Evolutionary conservation across 2,329 filamentous ascomycete species (phyloP).

Genomic region (Diplodia corticola): DNA sequence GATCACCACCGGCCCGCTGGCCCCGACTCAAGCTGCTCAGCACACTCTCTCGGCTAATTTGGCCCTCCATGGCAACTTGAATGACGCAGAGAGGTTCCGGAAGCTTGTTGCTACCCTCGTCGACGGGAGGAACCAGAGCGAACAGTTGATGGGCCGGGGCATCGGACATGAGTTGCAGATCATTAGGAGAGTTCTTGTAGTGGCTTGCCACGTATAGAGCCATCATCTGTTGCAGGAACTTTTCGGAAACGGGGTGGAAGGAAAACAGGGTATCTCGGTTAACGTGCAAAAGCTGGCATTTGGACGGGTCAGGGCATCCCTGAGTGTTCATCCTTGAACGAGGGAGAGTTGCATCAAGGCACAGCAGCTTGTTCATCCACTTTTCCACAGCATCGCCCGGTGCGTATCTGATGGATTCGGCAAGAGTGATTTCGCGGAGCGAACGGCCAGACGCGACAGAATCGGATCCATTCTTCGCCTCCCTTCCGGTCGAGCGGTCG

Average conservation of each 20-base stretch:
- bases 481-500: conserved; percentile 79
- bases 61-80: conserved; percentile 90
- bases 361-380: conserved; percentile 93
- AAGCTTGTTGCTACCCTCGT: conserved; percentile 72
- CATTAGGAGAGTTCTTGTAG: conserved; percentile 97
- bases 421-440: conserved; percentile 85
- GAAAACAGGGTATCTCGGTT: conserved; percentile 98
- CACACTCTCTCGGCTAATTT: conserved; percentile 91
- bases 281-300: conserved; percentile 89
- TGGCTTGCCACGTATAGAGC: conserved; percentile 94
- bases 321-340: conserved; percentile 69
- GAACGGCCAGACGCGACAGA: conserved; percentile 62
- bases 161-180: conserved; percentile 98
- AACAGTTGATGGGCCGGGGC: conserved; percentile 95
- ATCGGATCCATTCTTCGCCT: conserved; percentile 41
- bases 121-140: conserved; percentile 83
- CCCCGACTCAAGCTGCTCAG: conserved; percentile 86
- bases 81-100: conserved; percentile 94
- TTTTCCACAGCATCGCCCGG: conserved; percentile 89
- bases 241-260: conserved; percentile 94
- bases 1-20: conserved; percentile 82
- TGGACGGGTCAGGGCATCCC: conserved; percentile 84
- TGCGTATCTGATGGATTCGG: conserved; percentile 92
- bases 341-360: conserved; percentile 87
- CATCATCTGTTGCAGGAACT: conserved; percentile 97